Evolutionary conservation across 208 protist genomes (phyloP), one percentile per base, ranked within the genome.

Genomic region (Acanthamoeba lenticulata): DNA sequence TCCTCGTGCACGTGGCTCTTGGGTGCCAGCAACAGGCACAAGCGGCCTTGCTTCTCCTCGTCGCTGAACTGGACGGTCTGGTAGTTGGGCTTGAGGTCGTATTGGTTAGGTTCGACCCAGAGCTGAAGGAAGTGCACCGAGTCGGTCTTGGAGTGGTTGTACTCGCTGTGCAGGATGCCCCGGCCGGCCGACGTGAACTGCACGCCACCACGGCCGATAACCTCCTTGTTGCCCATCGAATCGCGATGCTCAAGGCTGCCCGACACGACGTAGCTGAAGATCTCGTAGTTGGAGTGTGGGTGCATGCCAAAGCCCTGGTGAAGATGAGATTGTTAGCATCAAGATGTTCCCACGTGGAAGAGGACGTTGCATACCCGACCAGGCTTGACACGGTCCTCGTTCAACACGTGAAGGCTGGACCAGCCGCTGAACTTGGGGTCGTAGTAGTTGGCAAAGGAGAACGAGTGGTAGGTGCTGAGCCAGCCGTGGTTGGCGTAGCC

Each of bases 261-360:
- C 15, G 7, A 60, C 5, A 96, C 24, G 13, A 96, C 86, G 60
- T 96, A 96, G 36, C 94, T 95, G 47, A 96, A 90, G 34, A 96
- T 96, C 90, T 96, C 95, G 40, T 95, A 95, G 90, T 96, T 65
- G 21, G 27, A 72, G 92, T 96, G 95, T 15, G 92, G 92, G 83
- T 96, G 95, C 6, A 69, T 40, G 62, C 81, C 95, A 34, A 96
- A 96, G 44, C 95, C 95, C 67, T 79, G 60, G 6, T 29, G 13
- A 27, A 4, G 27, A 34, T 21, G 27, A 6, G 45, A 52, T 9
- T n/a, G 36, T n/a, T n/a, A n/a, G n/a, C n/a, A n/a, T n/a, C n/a
- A n/a, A n/a, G n/a, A n/a, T n/a, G n/a, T n/a, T n/a, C n/a, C n/a
- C n/a, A n/a, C n/a, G n/a, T n/a, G n/a, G 17, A n/a, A 19, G 42